phyloP scores from a whole-genome alignment of 2,329 filamentous ascomycete genomes.

The Apiospora kogelbergensis region DNA sequence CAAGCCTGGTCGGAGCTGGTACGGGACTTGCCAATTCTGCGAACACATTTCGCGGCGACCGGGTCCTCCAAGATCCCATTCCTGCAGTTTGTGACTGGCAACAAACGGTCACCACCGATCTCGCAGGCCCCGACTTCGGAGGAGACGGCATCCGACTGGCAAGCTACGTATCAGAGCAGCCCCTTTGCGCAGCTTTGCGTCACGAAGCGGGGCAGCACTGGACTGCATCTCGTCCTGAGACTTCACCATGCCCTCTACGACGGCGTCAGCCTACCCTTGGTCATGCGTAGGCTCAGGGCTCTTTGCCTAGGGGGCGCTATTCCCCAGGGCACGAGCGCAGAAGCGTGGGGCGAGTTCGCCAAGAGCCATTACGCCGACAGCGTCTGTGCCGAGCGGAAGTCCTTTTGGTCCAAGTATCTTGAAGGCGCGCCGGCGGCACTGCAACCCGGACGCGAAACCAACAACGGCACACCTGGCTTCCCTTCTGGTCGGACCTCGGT shows the following conservation, averaged over 20 bases:
- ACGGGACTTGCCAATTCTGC: slow-evolving; percentile 59
- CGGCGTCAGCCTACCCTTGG: slow-evolving; percentile 69
- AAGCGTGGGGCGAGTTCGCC: slow-evolving; percentile 27
- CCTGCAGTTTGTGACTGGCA: slow-evolving; percentile 58
- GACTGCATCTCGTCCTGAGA: slow-evolving; percentile 47
- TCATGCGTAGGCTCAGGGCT: slow-evolving; percentile 48
- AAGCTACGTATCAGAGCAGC: slow-evolving; percentile 20
- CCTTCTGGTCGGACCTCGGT: slow-evolving; percentile 13
- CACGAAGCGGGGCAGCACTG: slow-evolving; percentile 14
- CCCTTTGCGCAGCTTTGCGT: slow-evolving; percentile 28
- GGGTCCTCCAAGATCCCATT: slow-evolving; percentile 48
- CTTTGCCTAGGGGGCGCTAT: slow-evolving; percentile 20
- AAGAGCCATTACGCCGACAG: slow-evolving; percentile 19
- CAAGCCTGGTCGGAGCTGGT: slow-evolving; percentile 63
- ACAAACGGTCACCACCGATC: too few relatives aligned
- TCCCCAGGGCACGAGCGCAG: neutral
- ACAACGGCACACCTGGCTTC: neutral
- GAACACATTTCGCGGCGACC: slow-evolving; percentile 65
- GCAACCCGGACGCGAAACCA: neutral
- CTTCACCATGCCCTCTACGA: slow-evolving; percentile 92
- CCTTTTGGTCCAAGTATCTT: slow-evolving; percentile 52
- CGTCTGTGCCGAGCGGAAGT: slow-evolving; percentile 18
- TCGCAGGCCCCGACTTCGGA: too few relatives aligned
- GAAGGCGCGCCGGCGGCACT: slow-evolving; percentile 15
- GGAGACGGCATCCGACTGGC: slow-evolving; percentile 9